These are phyloP conservation scores for Yamadazyma blattariae DNA, from an alignment of 1,139 yeast species.

Conservation along the genomic window DNA sequence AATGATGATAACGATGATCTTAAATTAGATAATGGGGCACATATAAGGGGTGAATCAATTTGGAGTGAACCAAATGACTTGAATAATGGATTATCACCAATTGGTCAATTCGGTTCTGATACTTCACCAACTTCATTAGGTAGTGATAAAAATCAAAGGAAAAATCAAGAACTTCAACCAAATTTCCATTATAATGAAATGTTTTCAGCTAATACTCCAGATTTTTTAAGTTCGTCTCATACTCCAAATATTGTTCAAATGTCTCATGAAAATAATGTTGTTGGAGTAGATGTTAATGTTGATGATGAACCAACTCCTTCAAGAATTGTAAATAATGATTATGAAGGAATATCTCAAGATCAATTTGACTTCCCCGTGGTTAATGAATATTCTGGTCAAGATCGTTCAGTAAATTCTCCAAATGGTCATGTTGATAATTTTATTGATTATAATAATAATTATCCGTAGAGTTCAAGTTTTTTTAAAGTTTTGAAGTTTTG, in stretches of 20 bases:
- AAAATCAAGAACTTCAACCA: slow-evolving; percentile 9
- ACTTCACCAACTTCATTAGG: slow-evolving; percentile 22
- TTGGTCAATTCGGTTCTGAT: slow-evolving; percentile 24
- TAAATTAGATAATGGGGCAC: background rate
- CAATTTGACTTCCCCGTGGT: slow-evolving; percentile 18
- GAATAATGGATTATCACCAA: slow-evolving; percentile 21
- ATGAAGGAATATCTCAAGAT: slow-evolving; percentile 13
- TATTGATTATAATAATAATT: slow-evolving; percentile 24
- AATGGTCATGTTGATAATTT: slow-evolving; percentile 19
- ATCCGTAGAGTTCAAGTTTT: slow-evolving; percentile 8
- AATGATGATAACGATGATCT: background rate
- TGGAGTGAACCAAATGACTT: slow-evolving; percentile 22
- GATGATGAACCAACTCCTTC: background rate
- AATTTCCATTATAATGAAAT: slow-evolving; percentile 19
- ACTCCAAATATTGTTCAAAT: slow-evolving; percentile 18
- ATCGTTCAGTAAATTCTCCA: slow-evolving; percentile 14
- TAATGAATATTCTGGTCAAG: slow-evolving; percentile 17
- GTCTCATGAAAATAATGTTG: background rate
- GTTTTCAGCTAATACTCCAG: slow-evolving; percentile 29
- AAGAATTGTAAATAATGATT: slow-evolving; percentile 8
- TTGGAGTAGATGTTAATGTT: background rate
- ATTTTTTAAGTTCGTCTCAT: slow-evolving; percentile 24
- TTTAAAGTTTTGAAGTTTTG: no score
- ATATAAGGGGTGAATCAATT: slow-evolving; percentile 7
- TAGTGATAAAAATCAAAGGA: slow-evolving; percentile 14